Evolutionary conservation across 106 monocot genomes (phyloP), one percentile per base, ranked within the genome.

Genomic region (Hemerocallis citrina): DNA sequence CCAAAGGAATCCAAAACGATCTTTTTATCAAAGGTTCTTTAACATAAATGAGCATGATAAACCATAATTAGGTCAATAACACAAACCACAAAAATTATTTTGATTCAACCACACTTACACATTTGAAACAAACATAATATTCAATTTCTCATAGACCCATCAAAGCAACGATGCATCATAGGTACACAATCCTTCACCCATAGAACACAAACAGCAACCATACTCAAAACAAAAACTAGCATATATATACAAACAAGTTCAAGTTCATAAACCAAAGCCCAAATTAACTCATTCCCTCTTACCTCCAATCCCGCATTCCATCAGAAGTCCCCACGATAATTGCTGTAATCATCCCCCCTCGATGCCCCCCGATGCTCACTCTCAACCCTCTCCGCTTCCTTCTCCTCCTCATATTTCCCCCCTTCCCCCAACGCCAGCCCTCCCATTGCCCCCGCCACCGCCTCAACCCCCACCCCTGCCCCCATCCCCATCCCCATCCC

Each of bases 391-490:
- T 76, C 88, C 7, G 73, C 52, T 63, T 75, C 31, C 81, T 81
- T 90, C 36, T 81, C 81, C 69, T 90, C 89, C 61, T 81, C 81
- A 36, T 83, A 71, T 67, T 86, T 85, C 34, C 68, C 9, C n/a
- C 81, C 86, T 77, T 91, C 84, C 34, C 74, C 87, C 51, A 96
- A 72, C 8, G 77, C 52, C 66, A 96, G 52, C 19, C 81, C 96
- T 29, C 84, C 79, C 29, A 98, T 35, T 0, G 81, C 68, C 52
- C 96, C 87, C 0, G 88, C 74, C 44, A 75, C 87, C 5, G 90
- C 79, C 22, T 90, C 96, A 20, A 91, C 81, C 0, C 79, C 79
- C 44, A 81, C 44, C 2, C 88, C 92, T 6, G 69, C 52, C 15
- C 84, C 90, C 77, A 79, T 44, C 24, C 83, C 93, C 57, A 66